Evolutionary conservation across 345 rosid species (phyloP), one percentile per base, ranked within the genome.

Genomic region (Citrus trifoliata): DNA sequence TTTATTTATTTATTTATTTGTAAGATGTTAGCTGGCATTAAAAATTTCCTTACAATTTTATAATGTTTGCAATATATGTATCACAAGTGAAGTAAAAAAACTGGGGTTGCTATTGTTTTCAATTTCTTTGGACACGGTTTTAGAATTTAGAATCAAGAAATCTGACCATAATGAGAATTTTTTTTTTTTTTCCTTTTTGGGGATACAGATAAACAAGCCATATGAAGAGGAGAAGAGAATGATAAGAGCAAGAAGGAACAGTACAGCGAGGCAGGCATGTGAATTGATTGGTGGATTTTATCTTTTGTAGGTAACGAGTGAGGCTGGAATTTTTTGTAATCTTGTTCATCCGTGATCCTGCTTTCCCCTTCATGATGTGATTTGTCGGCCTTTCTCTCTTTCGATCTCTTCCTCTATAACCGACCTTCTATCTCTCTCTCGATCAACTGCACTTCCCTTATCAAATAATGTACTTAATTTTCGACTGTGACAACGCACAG

Each of bases 231-330:
- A 42, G 48, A 42, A 2, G 67, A 48, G 38, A 73, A 28, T 14
- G 22, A 76, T 19, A 78, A 16, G 55, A 38, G 84, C 38, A 55
- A 58, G 63, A 70, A 72, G 40, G 71, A 72, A 72, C 74, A 70
- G 10, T 58, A 76, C 84, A 83, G 84, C 79, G 16, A 87, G 73
- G 86, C 82, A 78, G 65, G 55, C 86, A 85, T 83, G 84, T 83
- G 83, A 66, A 2, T 22, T 8, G 58, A 71, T 61, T 72, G 62
- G 61, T 71, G 18, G 74, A 9, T 25, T 51, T 5, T 46, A 46
- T 46, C 51, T 13, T 46, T 46, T 46, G 18, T 1, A 46, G 4
- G 13, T 13, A 3, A 4, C 13, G 51, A 53, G 58, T 1, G 83
- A 74, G 53, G 79, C 81, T 73, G 85, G 76, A 77, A 37, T 74